Conservation (phyloP, 1,139 yeast genomes). For the Protomyces gravidus region DNA sequence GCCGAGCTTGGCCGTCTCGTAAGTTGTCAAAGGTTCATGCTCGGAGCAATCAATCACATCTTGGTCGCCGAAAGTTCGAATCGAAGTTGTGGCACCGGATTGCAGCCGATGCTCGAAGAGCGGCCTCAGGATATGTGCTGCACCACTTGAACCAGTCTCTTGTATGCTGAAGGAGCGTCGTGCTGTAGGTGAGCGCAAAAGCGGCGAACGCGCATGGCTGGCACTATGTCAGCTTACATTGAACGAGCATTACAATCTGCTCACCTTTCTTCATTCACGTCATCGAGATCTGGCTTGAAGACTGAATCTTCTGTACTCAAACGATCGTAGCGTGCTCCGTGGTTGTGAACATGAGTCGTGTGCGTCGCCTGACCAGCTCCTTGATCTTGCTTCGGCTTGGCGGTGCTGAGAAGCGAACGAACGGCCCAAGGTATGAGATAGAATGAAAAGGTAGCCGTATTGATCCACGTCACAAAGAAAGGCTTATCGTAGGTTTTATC, state of each 20-base stretch:
- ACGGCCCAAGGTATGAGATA: slow-evolving; percentile 60
- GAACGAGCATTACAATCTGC: background rate
- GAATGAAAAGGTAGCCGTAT: slow-evolving; percentile 76
- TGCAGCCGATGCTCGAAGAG: slow-evolving; percentile 6
- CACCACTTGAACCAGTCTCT: too few species aligned
- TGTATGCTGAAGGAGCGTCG: background rate
- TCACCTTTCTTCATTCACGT: background rate
- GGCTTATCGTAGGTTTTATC: slow-evolving; percentile 71
- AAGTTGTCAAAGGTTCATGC: slow-evolving; percentile 35
- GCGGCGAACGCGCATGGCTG: background rate
- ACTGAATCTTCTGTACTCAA: background rate
- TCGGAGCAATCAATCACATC: slow-evolving; percentile 6
- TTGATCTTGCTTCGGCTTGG: background rate
- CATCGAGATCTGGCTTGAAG: background rate
- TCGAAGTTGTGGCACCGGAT: slow-evolving; percentile 6
- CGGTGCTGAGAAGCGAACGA: slow-evolving; percentile 19
- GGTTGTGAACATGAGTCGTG: background rate
- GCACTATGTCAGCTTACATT: background rate
- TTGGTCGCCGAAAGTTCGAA: slow-evolving; percentile 23
- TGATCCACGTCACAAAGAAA: slow-evolving; percentile 85
- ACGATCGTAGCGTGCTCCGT: slow-evolving; percentile 1
- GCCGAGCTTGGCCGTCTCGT: slow-evolving; percentile 52
- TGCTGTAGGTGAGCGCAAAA: background rate
- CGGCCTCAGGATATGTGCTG: background rate
- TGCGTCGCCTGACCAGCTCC: slow-evolving; percentile 3